Evolutionary conservation across 2,329 filamentous ascomycete species (phyloP).

Genomic region (Apiospora kogelbergensis): DNA sequence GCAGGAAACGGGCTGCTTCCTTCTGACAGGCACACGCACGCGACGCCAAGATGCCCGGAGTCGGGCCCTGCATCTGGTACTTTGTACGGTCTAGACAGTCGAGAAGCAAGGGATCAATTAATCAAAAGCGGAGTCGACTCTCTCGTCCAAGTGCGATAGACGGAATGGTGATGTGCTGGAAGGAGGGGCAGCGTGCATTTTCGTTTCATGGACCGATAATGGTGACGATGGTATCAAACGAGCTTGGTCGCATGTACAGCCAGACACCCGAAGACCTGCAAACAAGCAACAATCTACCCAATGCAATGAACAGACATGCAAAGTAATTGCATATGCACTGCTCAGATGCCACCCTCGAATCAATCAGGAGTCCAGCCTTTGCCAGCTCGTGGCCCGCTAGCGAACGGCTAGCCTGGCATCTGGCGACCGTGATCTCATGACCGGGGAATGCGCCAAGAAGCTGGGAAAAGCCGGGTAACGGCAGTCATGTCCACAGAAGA

Average conservation of each 20-base stretch:
- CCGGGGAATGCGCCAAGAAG: not conserved
- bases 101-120: not conserved
- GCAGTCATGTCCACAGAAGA: not conserved
- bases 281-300: not conserved
- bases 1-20: no score
- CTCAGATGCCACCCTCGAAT: not conserved
- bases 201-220: slow-evolving; percentile 4
- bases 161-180: not conserved
- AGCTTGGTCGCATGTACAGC: slow-evolving; percentile 7
- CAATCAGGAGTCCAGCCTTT: not conserved
- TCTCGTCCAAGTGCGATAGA: not conserved
- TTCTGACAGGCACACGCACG: not conserved
- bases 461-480: not conserved
- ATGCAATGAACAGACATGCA: not conserved
- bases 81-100: no score
- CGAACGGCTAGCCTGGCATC: not conserved
- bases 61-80: no score
- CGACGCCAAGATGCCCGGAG: not conserved
- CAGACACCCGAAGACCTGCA: not conserved
- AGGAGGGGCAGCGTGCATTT: not conserved
- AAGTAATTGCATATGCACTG: not conserved
- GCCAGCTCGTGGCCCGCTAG: not conserved
- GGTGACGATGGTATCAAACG: slow-evolving; percentile 6
- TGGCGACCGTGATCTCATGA: not conserved
- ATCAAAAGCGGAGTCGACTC: not conserved